Percentiles rank a stretch among this genome's conserved stretches.
Evolutionary conservation across 148 eudicot genomes (phyloP).

Genomic region (Persicaria tinctoria): DNA sequence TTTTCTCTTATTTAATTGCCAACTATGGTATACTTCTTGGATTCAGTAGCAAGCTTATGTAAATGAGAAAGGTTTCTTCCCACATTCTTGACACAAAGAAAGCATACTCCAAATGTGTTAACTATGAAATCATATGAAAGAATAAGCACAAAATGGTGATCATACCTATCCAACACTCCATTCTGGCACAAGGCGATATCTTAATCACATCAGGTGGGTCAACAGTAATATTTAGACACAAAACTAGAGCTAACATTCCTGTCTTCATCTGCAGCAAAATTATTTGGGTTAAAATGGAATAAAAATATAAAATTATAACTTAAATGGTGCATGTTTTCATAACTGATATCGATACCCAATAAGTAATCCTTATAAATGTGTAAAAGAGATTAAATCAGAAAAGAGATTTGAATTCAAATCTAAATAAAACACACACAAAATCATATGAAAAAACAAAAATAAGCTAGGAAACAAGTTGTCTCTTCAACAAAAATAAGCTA

Average conservation of each 20-base stretch:
- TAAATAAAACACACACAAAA: not conserved
- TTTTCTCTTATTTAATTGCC: not conserved
- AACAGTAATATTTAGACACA: constrained; percentile 85
- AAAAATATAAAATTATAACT: not conserved
- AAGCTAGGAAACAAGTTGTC: not conserved
- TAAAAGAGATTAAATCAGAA: not conserved
- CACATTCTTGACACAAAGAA: not conserved
- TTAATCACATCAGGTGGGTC: constrained; percentile 98
- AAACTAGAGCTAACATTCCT: constrained; percentile 87
- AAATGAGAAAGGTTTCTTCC: not conserved
- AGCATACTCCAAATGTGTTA: not conserved
- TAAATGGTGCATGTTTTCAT: not conserved
- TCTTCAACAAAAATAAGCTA: not conserved
- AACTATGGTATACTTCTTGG: not conserved
- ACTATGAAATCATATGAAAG: not conserved
- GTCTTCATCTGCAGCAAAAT: constrained; percentile 80
- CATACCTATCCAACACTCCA: constrained; percentile 99
- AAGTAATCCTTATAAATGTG: not conserved
- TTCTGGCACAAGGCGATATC: constrained; percentile 92
- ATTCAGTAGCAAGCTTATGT: not conserved
- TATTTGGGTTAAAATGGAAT: constrained; percentile 4
- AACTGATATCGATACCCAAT: not conserved
- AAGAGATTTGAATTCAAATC: not conserved
- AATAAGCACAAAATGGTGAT: not conserved
- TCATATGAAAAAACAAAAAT: too few species aligned